phyloP scores from a whole-genome alignment of 257 asterid species.

The Solanum ossicruentum region DNA sequence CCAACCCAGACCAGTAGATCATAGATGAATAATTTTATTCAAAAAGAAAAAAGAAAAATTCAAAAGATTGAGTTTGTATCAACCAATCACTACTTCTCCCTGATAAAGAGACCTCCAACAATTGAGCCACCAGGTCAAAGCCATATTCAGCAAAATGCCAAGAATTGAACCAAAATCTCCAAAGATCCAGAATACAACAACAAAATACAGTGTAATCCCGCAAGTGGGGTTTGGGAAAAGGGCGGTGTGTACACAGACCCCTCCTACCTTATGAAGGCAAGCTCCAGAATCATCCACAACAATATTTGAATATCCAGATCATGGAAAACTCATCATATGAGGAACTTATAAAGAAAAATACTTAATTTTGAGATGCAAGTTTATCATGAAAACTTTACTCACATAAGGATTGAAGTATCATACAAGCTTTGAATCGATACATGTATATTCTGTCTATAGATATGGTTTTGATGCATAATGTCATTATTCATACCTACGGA shows the following conservation, averaged over 20 bases:
- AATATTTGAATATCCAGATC: not conserved
- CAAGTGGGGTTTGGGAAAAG: not conserved
- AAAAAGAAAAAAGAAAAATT: not conserved
- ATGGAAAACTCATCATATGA: not conserved
- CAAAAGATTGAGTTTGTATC: not conserved
- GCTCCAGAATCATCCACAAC: not conserved
- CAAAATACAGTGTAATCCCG: not conserved
- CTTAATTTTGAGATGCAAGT: not conserved
- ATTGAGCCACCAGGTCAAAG: not conserved
- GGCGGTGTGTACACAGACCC: not conserved
- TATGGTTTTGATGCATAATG: not conserved
- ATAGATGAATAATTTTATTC: not conserved
- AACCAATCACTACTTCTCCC: not conserved
- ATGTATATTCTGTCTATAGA: not conserved
- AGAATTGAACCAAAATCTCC: not conserved
- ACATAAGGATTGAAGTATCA: not conserved
- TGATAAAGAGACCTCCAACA: not conserved
- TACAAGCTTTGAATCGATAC: not conserved
- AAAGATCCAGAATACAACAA: not conserved
- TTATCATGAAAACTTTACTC: not conserved
- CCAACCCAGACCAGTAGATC: not conserved
- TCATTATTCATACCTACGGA: not conserved
- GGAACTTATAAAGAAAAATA: not conserved
- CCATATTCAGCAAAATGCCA: not conserved
- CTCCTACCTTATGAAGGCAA: not conserved